phyloP scores from a whole-genome alignment of 768 basidiomycete species.

The Boletus sp. region DNA sequence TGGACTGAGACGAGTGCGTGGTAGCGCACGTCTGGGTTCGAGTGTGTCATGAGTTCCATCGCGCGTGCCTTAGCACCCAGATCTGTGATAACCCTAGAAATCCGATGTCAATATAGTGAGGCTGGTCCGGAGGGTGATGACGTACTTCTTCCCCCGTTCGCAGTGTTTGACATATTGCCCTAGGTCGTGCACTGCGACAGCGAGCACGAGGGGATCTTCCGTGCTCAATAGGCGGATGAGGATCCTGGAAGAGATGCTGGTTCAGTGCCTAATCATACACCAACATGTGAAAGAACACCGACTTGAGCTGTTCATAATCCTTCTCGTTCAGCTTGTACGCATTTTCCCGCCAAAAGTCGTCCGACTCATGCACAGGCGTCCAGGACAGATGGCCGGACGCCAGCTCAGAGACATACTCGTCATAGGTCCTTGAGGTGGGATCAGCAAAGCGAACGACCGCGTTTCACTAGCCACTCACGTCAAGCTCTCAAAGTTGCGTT shows the following conservation, averaged over 20 bases:
- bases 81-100: conserved; percentile 67
- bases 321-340: conserved; percentile 81
- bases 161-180: conserved; percentile 93
- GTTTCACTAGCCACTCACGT: conserved; percentile 54
- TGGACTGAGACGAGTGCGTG: conserved; percentile 88
- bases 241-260: conserved; percentile 43
- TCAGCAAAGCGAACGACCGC: neutral
- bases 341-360: conserved; percentile 98
- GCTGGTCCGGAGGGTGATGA: neutral
- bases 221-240: conserved; percentile 69
- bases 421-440: conserved; percentile 68
- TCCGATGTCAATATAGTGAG: neutral
- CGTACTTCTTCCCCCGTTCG: conserved; percentile 90
- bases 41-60: conserved; percentile 92
- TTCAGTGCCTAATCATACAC: neutral
- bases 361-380: conserved; percentile 95
- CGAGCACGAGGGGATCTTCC: conserved; percentile 72
- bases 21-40: conserved; percentile 87
- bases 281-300: conserved; percentile 8
- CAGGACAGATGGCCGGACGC: conserved; percentile 88
- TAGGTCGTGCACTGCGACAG: conserved; percentile 90
- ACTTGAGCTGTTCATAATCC: conserved; percentile 85
- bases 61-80: conserved; percentile 82
- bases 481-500: conserved; percentile 78
- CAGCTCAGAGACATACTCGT: conserved; percentile 92